These are phyloP conservation scores for Myrmaecium sp. DNA, from an alignment of 2,329 filamentous ascomycete genomes.

Conservation along the genomic window DNA sequence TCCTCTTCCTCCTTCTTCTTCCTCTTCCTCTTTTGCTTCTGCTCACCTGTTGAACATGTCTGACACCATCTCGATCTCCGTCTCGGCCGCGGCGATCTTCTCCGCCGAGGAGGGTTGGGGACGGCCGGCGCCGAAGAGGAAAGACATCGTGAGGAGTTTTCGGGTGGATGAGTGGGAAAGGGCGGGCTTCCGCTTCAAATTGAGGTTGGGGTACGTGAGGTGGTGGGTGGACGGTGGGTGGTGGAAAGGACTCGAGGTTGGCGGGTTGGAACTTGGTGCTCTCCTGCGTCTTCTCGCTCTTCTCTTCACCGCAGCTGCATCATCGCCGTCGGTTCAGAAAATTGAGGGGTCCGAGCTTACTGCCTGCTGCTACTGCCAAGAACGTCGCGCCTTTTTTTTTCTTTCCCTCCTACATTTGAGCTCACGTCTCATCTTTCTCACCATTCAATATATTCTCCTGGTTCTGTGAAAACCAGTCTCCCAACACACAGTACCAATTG, in stretches of 20 bases:
- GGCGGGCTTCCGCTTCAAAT: no score
- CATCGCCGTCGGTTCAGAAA: not conserved
- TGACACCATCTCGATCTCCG: slow-evolving; percentile 92
- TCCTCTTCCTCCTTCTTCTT: no score
- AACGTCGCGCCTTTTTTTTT: not conserved
- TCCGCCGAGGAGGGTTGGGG: slow-evolving; percentile 86
- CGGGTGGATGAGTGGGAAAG: not conserved
- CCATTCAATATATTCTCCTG: no score
- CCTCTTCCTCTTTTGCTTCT: no score
- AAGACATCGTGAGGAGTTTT: slow-evolving; percentile 4
- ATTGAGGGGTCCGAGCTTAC: no score
- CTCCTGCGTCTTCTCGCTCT: not conserved
- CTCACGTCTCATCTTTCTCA: no score
- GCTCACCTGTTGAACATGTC: slow-evolving; percentile 94
- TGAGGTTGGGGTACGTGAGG: no score
- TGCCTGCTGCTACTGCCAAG: no score
- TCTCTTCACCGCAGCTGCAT: not conserved
- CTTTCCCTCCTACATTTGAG: not conserved
- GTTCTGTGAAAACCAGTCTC: no score
- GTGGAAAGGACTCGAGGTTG: slow-evolving; percentile 1
- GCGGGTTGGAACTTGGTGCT: slow-evolving; percentile 3
- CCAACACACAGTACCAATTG: no score
- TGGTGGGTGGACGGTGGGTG: slow-evolving; percentile 1
- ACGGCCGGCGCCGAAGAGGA: slow-evolving; percentile 32
- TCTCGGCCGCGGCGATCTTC: slow-evolving; percentile 92